Percentiles rank a stretch among this genome's conserved stretches.
Conservation (phyloP, 768 basidiomycete genomes). For the Rhizopogon salebrosus region DNA sequence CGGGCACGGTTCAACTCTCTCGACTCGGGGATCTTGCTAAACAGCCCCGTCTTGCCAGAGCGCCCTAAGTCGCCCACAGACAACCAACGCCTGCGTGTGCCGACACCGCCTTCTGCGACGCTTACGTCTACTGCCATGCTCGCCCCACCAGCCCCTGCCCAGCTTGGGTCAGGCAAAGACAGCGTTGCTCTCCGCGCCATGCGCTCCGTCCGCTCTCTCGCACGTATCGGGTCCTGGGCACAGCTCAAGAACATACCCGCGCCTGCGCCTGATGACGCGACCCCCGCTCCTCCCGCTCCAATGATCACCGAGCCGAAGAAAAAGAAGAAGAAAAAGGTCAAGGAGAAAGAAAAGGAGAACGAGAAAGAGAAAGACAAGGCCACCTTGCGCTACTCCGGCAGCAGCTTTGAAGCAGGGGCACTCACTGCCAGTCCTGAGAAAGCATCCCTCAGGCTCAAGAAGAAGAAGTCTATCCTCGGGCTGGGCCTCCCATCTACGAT, state of each 20-base stretch:
- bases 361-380: slow-evolving; percentile 28
- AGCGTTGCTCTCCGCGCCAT: slow-evolving; percentile 79
- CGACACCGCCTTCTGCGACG: slow-evolving; percentile 25
- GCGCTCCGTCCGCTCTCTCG: slow-evolving; percentile 66
- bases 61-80: slow-evolving; percentile 10
- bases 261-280: slow-evolving; percentile 22
- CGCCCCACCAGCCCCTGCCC: slow-evolving; percentile 29
- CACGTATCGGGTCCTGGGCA: slow-evolving; percentile 69
- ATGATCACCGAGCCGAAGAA: slow-evolving; percentile 23
- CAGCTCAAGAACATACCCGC: slow-evolving; percentile 42
- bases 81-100: slow-evolving; percentile 4
- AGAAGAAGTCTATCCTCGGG: slow-evolving; percentile 59
- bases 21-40: slow-evolving; percentile 35
- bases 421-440: slow-evolving; percentile 33
- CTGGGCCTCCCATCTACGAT: slow-evolving; percentile 56
- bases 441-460: slow-evolving; percentile 14
- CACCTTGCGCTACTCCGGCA: slow-evolving; percentile 44
- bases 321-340: slow-evolving; percentile 35
- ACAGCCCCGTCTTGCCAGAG: slow-evolving; percentile 14
- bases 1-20: slow-evolving; percentile 66
- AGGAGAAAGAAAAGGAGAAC: slow-evolving; percentile 18
- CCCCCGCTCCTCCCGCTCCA: slow-evolving; percentile 13
- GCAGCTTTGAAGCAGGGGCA: slow-evolving; percentile 66
- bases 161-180: slow-evolving; percentile 31
- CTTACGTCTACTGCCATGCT: slow-evolving; percentile 33